A percentile compares a stretch with the other conserved stretches of the same genome.
These are phyloP conservation scores for Castanea mollissima DNA, from an alignment of 306 rosid genomes.

Conservation along the genomic window DNA sequence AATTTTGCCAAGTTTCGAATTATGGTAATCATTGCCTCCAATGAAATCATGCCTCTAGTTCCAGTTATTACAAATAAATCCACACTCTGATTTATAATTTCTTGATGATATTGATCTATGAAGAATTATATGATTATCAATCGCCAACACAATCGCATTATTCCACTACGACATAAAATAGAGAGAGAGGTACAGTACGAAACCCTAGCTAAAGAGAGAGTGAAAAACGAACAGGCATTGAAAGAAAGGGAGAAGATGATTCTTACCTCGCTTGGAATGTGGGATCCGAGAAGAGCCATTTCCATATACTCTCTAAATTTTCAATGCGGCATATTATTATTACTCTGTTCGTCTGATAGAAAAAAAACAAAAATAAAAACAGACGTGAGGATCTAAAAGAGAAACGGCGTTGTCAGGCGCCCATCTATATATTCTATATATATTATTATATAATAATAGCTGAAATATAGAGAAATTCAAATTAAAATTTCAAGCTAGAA, in stretches of 20 bases:
- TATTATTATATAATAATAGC: too few relatives aligned
- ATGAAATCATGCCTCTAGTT: too few relatives aligned
- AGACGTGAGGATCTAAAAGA: neutral
- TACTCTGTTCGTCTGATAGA: neutral
- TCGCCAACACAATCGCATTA: neutral
- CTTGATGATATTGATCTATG: neutral
- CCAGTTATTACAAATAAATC: too few relatives aligned
- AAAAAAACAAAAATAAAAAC: neutral
- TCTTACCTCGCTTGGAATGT: slow-evolving; percentile 60
- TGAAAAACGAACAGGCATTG: neutral
- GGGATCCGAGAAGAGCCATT: slow-evolving; percentile 81
- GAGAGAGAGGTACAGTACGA: neutral
- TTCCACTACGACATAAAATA: neutral
- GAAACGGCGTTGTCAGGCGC: neutral
- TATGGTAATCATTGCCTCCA: too few relatives aligned
- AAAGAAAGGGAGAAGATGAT: slow-evolving; percentile 11
- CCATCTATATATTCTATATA: too few relatives aligned
- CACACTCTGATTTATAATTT: too few relatives aligned
- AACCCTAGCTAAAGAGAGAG: slow-evolving; percentile 19
- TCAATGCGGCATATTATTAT: too few relatives aligned
- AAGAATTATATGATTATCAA: neutral
- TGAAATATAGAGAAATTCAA: too few relatives aligned
- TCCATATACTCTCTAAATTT: neutral
- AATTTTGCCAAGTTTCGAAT: too few relatives aligned
- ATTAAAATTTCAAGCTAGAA: too few relatives aligned